Evolutionary conservation across 1,139 yeast species (phyloP).

Genomic region (Magnusiomyces suaveolens): DNA sequence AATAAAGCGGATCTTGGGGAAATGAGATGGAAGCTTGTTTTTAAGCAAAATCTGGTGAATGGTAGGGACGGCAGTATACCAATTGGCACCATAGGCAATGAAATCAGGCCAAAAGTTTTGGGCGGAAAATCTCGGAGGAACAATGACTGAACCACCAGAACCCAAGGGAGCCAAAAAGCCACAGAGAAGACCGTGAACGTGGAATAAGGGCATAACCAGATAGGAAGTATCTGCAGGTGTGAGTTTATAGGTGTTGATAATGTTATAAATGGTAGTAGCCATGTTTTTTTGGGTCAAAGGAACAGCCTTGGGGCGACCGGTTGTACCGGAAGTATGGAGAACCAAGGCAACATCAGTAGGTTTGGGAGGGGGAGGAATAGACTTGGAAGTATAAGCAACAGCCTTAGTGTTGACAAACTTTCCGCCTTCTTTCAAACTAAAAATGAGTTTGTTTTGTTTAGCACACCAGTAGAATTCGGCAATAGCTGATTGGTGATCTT

Average conservation of each 20-base stretch:
- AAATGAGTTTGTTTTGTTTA: constrained; percentile 18
- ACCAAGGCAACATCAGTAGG: constrained; percentile 50
- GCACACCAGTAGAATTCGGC: constrained; percentile 44
- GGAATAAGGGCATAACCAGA: constrained; percentile 65
- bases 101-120: constrained; percentile 50
- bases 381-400: constrained; percentile 6
- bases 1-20: constrained; percentile 51
- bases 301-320: constrained; percentile 64
- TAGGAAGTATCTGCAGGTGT: constrained; percentile 43
- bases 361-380: constrained; percentile 34
- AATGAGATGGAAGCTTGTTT: constrained; percentile 38
- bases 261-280: constrained; percentile 48
- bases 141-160: constrained; percentile 50
- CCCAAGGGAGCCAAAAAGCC: constrained; percentile 51
- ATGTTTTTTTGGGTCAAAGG: constrained; percentile 56
- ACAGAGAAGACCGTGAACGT: constrained; percentile 60
- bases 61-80: constrained; percentile 71
- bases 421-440: constrained; percentile 23
- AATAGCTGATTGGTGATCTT: constrained; percentile 37
- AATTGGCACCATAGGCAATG: constrained; percentile 40
- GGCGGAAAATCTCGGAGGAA: constrained; percentile 53
- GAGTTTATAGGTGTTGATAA: constrained; percentile 46
- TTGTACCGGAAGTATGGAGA: constrained; percentile 61
- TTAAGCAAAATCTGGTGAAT: constrained; percentile 55
- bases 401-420: constrained; percentile 11